Percentiles rank a stretch among this genome's conserved stretches.
Conservation (phyloP, 108 stramenopile species). For the Conticribra weissflogii region DNA sequence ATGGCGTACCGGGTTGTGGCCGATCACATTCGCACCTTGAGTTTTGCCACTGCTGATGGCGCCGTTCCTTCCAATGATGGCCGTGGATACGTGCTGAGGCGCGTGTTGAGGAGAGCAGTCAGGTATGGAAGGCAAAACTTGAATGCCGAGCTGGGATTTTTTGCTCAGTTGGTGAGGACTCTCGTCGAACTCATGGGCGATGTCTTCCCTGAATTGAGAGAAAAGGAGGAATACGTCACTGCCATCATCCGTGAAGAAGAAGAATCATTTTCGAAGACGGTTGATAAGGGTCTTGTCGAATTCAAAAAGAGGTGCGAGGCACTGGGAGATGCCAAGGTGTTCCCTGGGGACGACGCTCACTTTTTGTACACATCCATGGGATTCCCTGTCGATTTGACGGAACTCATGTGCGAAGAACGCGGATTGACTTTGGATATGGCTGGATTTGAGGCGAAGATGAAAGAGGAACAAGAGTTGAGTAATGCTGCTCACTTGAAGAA, state of each 20-base stretch:
- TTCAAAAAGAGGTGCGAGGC: constrained; percentile 90
- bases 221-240: constrained; percentile 80
- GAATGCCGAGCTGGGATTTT: constrained; percentile 94
- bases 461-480: constrained; percentile 85
- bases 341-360: constrained; percentile 94
- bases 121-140: constrained; percentile 96
- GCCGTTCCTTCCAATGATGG: constrained; percentile 98
- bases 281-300: constrained; percentile 93
- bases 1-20: constrained; percentile 99
- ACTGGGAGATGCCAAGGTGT: constrained; percentile 59
- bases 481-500: constrained; percentile 73
- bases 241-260: constrained; percentile 95
- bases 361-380: constrained; percentile 97
- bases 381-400: constrained; percentile 97
- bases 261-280: constrained; percentile 92
- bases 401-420: constrained; percentile 98
- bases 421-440: constrained; percentile 92
- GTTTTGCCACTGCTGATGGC: constrained; percentile 98
- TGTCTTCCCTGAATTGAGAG: constrained; percentile 92
- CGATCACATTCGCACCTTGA: constrained; percentile 97
- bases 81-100: constrained; percentile 96
- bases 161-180: constrained; percentile 88
- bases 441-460: constrained; percentile 92
- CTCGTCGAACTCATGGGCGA: constrained; percentile 89
- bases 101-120: constrained; percentile 96